Conservation (phyloP, 2,329 filamentous ascomycete genomes). For the Aulographum hederae region DNA sequence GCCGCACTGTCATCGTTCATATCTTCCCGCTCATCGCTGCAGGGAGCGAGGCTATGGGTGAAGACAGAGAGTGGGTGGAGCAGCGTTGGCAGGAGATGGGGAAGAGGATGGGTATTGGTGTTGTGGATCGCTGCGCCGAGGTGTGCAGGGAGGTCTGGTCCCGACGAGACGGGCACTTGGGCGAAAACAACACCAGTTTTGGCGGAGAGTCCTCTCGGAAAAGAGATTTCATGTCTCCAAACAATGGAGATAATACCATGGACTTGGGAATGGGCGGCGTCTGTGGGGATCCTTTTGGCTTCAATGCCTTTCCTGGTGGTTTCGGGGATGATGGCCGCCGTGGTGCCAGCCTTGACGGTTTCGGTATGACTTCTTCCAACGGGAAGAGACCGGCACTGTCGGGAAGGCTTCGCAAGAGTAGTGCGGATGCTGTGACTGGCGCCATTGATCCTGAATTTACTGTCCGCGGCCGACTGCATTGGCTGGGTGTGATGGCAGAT, state of each 20-base stretch:
- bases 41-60: constrained; percentile 41
- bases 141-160: constrained; percentile 50
- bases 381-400: constrained; percentile 10
- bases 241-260: constrained; percentile 6
- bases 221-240: constrained; percentile 10
- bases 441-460: constrained; percentile 40
- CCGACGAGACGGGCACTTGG: constrained; percentile 36
- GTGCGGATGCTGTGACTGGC: constrained; percentile 10
- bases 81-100: constrained; percentile 44
- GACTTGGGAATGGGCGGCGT: not conserved
- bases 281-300: constrained; percentile 1
- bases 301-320: not conserved
- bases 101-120: constrained; percentile 44
- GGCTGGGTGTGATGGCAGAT: constrained; percentile 54
- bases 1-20: constrained; percentile 47
- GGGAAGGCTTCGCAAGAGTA: constrained; percentile 11
- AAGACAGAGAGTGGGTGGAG: constrained; percentile 43
- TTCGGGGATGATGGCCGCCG: constrained; percentile 2
- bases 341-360: not conserved
- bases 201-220: constrained; percentile 7
- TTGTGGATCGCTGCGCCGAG: constrained; percentile 45
- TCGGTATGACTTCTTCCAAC: not conserved
- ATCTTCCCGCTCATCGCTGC: constrained; percentile 52
- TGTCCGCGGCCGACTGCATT: constrained; percentile 47
- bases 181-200: constrained; percentile 5